These are phyloP conservation scores for Globisporangium rhizosaccharum DNA, from an alignment of 352 stramenopile genomes.

Conservation along the genomic window DNA sequence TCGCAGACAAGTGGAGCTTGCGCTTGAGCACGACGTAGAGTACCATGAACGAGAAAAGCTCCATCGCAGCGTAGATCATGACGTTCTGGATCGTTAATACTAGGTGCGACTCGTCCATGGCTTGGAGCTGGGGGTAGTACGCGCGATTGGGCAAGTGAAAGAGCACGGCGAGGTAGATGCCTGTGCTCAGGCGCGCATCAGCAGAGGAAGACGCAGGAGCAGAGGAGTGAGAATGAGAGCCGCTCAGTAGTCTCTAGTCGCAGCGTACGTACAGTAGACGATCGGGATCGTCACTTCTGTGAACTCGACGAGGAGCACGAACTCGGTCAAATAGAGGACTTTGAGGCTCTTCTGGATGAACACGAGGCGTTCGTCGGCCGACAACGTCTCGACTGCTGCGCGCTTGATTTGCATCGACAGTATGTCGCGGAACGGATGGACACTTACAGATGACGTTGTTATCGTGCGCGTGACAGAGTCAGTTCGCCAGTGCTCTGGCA, in stretches of 20 bases:
- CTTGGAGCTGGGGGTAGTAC: conserved; percentile 24
- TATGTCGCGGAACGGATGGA: background rate
- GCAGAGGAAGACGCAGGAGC: background rate
- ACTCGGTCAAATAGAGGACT: conserved; percentile 41
- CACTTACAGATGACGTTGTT: background rate
- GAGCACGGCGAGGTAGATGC: conserved; percentile 18
- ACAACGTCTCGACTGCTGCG: background rate
- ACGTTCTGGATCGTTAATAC: conserved; percentile 19
- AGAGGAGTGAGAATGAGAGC: background rate
- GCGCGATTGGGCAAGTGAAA: conserved; percentile 27
- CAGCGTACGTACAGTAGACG: conserved; percentile 27
- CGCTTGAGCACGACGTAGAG: conserved; percentile 18
- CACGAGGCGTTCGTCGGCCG: conserved; percentile 12
- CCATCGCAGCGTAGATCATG: conserved; percentile 27
- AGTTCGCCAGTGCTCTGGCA: background rate
- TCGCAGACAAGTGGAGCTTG: conserved; percentile 19
- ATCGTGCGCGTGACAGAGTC: background rate
- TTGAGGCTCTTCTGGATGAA: conserved; percentile 16
- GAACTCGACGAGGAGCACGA: conserved; percentile 36
- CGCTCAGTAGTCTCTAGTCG: background rate
- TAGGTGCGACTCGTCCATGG: conserved; percentile 15
- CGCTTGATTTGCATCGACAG: background rate
- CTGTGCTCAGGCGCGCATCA: conserved; percentile 1
- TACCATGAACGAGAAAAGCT: conserved; percentile 30
- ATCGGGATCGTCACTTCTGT: conserved; percentile 32